phyloP scores from a whole-genome alignment of 2,329 filamentous ascomycete species.

The Trichoderma lentiforme region DNA sequence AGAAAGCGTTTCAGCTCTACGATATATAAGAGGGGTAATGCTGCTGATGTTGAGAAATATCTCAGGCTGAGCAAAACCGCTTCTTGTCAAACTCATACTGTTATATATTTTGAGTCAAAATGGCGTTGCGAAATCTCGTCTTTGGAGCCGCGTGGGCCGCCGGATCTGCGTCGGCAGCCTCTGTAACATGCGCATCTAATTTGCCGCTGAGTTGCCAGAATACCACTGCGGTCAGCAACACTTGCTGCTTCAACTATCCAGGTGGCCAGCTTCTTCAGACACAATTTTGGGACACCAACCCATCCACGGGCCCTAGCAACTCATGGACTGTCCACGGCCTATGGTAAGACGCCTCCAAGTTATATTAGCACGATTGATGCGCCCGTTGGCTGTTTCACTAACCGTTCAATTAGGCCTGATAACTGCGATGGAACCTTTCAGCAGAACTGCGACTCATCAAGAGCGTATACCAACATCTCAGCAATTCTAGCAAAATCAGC shows the following conservation, averaged over 20 bases:
- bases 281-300: conserved; percentile 72
- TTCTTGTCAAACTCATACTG: neutral
- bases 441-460: conserved; percentile 58
- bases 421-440: conserved; percentile 69
- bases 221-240: conserved; percentile 54
- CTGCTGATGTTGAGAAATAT: neutral
- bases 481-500: conserved; percentile 57
- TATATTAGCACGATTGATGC: neutral
- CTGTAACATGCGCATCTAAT: neutral
- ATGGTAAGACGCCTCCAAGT: conserved; percentile 40
- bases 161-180: neutral
- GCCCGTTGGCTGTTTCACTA: neutral
- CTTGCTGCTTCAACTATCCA: conserved; percentile 68
- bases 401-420: conserved; percentile 42
- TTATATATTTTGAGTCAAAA: neutral
- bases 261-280: conserved; percentile 69
- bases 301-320: conserved; percentile 58
- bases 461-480: conserved; percentile 63
- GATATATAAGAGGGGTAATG: neutral
- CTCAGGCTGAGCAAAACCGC: neutral
- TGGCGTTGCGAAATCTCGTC: neutral
- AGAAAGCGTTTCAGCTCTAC: neutral
- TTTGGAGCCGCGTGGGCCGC: neutral
- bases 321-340: conserved; percentile 74
- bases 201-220: conserved; percentile 61